Evolutionary conservation across 1,284 basidiomycete genomes (phyloP).

Genomic region (Xerocomus amazonicus): DNA sequence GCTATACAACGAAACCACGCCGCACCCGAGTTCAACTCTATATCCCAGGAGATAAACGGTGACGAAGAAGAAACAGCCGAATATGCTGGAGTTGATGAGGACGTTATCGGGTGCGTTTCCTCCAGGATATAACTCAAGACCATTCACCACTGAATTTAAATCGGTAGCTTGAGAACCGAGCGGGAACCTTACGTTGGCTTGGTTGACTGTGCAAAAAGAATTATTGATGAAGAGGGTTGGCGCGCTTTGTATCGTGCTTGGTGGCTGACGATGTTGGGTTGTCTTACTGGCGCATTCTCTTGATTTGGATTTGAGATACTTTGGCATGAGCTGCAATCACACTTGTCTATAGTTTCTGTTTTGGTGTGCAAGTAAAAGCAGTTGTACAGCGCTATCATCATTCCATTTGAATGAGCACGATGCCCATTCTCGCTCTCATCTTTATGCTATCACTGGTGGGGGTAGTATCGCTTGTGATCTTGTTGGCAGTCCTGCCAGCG

Average conservation of each 20-base stretch:
- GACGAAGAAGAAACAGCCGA: slow-evolving; percentile 63
- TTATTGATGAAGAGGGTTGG: slow-evolving; percentile 83
- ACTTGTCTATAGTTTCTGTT: background rate
- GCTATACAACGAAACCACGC: slow-evolving; percentile 80
- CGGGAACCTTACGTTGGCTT: slow-evolving; percentile 84
- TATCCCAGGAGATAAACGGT: slow-evolving; percentile 1
- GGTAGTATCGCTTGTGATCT: background rate
- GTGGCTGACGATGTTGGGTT: slow-evolving; percentile 79
- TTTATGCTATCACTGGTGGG: background rate
- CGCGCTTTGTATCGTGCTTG: slow-evolving; percentile 78
- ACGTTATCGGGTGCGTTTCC: slow-evolving; percentile 74
- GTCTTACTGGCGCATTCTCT: slow-evolving; percentile 56
- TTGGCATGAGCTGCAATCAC: background rate
- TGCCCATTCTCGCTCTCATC: background rate
- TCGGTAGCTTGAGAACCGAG: slow-evolving; percentile 66
- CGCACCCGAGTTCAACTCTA: slow-evolving; percentile 7
- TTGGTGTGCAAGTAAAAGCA: too few species aligned
- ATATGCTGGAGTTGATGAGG: slow-evolving; percentile 76
- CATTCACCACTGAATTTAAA: slow-evolving; percentile 1
- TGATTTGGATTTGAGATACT: too few species aligned
- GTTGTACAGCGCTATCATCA: too few species aligned
- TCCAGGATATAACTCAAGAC: too few species aligned
- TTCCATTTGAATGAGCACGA: background rate
- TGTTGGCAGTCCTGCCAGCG: slow-evolving; percentile 30
- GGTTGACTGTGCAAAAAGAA: slow-evolving; percentile 73